Percentiles rank a stretch among this genome's conserved stretches.
Conservation (phyloP, 805 yeast genomes). For the Sporopachydermia lactativora region DNA sequence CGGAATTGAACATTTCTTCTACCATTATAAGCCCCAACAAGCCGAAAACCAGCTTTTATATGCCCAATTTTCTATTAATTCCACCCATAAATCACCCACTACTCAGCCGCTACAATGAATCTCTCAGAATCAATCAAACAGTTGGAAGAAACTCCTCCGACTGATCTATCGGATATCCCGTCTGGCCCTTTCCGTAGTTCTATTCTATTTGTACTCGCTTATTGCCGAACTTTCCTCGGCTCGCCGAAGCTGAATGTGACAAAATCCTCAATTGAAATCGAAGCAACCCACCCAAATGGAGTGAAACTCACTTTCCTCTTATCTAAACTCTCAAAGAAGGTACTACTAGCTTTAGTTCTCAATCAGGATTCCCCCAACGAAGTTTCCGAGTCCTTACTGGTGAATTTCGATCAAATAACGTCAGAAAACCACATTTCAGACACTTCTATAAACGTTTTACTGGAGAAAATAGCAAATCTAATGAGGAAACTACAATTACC, state of each 20-base stretch:
- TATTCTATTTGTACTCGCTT: neutral
- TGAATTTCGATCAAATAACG: neutral
- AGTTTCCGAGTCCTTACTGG: neutral
- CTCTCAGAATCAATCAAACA: no score
- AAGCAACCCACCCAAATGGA: neutral
- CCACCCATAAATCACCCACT: no score
- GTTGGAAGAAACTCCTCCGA: no score
- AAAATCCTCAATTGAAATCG: neutral
- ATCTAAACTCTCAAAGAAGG: neutral
- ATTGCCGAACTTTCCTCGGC: neutral
- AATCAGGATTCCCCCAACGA: neutral
- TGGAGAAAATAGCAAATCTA: conserved; percentile 8
- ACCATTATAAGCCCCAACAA: no score
- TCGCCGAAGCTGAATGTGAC: neutral
- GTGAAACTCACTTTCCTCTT: neutral
- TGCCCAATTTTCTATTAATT: no score
- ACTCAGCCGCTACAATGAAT: no score
- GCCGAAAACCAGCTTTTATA: no score
- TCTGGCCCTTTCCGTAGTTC: no score
- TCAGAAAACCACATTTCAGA: neutral
- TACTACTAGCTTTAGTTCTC: neutral
- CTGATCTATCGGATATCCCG: no score
- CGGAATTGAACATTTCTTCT: no score
- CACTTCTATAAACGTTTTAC: neutral
- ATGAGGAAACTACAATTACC: neutral